phyloP scores from a whole-genome alignment of 371 early-diverging fungal species.

The Chytridium lagenaria region DNA sequence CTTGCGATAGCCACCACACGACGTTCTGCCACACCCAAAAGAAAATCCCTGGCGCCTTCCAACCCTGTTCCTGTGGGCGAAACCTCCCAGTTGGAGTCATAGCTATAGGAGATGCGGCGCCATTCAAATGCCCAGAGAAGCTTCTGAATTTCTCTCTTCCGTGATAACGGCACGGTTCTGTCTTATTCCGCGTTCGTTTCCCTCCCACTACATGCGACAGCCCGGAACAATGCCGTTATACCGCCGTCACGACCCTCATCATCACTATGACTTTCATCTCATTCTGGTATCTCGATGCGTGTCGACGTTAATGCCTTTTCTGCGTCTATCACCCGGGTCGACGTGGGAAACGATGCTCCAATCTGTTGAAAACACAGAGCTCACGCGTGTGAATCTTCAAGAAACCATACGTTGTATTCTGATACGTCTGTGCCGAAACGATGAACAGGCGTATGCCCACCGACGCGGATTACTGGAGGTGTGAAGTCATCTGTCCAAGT shows the following conservation, averaged over 20 bases:
- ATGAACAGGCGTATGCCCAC: slow-evolving; percentile 15
- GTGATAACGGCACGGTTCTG: neutral
- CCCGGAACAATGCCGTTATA: neutral
- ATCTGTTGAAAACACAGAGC: neutral
- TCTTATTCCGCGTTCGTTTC: neutral
- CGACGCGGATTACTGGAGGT: no score
- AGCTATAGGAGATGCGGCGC: neutral
- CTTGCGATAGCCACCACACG: slow-evolving; percentile 1
- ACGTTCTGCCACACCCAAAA: neutral
- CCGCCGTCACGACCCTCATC: neutral
- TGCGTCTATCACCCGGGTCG: neutral
- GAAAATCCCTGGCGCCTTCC: neutral
- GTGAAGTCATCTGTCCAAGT: no score
- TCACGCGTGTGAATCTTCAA: slow-evolving; percentile 7
- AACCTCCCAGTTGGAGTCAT: neutral
- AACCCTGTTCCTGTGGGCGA: neutral
- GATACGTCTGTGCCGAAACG: neutral
- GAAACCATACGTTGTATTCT: slow-evolving; percentile 13
- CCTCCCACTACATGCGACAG: neutral
- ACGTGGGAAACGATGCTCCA: neutral
- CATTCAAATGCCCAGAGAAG: neutral
- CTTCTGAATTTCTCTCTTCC: neutral
- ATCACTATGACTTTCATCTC: neutral
- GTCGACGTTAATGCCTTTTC: slow-evolving; percentile 2
- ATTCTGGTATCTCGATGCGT: neutral